Conservation (phyloP, 345 rosid genomes). For the Populus alba region DNA sequence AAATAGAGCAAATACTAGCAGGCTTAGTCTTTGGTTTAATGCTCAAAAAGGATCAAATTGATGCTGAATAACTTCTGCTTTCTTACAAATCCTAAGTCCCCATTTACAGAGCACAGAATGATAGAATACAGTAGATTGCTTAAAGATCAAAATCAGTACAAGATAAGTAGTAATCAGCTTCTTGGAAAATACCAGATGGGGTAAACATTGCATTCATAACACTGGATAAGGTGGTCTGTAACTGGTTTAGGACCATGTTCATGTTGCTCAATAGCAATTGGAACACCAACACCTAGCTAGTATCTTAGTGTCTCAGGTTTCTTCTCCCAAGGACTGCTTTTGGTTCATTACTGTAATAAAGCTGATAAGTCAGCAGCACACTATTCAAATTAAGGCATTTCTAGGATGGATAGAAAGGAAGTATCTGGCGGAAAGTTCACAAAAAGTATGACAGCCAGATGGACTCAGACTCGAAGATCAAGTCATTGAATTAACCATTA, state of each 20-base stretch:
- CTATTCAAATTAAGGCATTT: constrained; percentile 4
- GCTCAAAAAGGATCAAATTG: background rate
- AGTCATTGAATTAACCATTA: constrained; percentile 10
- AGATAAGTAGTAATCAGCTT: background rate
- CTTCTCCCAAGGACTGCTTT: background rate
- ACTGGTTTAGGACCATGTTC: background rate
- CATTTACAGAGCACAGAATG: background rate
- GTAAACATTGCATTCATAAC: background rate
- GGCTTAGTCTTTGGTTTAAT: constrained; percentile 8
- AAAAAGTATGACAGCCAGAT: constrained; percentile 1
- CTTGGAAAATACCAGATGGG: background rate
- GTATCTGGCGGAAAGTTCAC: constrained; percentile 16
- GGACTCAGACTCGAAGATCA: background rate
- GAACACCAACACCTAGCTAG: background rate
- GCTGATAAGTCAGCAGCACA: background rate
- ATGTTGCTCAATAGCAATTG: background rate
- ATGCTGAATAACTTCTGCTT: constrained; percentile 1
- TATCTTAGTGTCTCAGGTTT: background rate
- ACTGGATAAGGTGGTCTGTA: background rate
- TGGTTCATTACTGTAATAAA: background rate
- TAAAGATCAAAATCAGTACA: background rate
- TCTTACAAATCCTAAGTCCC: background rate
- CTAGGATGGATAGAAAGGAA: constrained; percentile 5
- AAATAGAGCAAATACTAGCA: constrained; percentile 6
- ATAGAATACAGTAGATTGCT: background rate